Base-by-base conservation (phyloP, 306 rosid genomes). In the Trichosanthes cucumerina region DNA sequence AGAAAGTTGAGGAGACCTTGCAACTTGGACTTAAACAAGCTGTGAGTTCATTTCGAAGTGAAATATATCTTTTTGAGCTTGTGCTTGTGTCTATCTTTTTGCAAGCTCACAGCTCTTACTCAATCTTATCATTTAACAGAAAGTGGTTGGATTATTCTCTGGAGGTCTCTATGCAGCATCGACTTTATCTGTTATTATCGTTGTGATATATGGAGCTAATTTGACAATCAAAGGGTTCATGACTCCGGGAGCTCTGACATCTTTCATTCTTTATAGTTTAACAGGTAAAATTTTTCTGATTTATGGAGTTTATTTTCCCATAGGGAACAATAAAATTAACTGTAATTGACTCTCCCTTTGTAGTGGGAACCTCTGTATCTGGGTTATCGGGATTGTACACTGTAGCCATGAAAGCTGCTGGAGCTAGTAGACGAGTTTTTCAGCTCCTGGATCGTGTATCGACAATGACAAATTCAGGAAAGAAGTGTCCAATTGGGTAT, bases 91-190 rank as follows among this genome's bases (percentile, higher is more conserved):
- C 9, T 73, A 24, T 73, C 62, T 49, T 73, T 18, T 52, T 76
- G 24, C 36, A 18, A 41, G n/a, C 44, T 76, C 68, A 41, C 23
- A 7, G 19, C 62, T 63, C 24, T 56, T 16, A 68, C 54, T 74
- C 75, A 52, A 21, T 57, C 36, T 14, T 41, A 11, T 53, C 43
- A 39, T 57, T 26, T 31, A 52, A 62, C 96, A 92, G 97, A 90
- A 83, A 87, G 87, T 92, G 38, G 85, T 89, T 77, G 97, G 93
- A 76, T 84, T 92, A 53, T 92, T 89, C 83, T 86, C 87, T 81
- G 97, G 97, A 80, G 93, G 93, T 80, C 89, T 92, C 75, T 89
- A 84, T 84, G 97, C 92, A 36, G 96, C 93, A 65, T 90, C 97
- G 36, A 90, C 93, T 9, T 81, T 90, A 28, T 90, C 96, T 24